These are phyloP conservation scores for Dryas octopetala DNA, from an alignment of 306 rosid genomes.

Conservation along the genomic window DNA sequence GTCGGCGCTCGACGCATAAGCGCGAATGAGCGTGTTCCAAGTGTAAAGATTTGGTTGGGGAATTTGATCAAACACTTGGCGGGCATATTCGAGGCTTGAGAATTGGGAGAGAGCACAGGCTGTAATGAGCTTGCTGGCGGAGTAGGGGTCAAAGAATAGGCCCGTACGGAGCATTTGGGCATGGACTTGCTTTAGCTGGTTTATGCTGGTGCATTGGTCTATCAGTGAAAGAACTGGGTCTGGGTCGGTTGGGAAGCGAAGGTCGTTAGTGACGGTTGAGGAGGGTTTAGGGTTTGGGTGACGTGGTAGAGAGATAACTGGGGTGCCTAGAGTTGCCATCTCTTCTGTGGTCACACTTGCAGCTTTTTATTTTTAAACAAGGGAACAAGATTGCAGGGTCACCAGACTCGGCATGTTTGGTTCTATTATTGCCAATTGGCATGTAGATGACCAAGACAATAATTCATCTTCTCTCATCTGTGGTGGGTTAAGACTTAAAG, in stretches of 20 bases:
- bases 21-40: conserved; percentile 70
- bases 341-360: not conserved
- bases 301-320: conserved; percentile 27
- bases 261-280: conserved; percentile 28
- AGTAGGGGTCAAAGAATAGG: conserved; percentile 43
- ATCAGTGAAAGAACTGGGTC: conserved; percentile 19
- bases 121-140: conserved; percentile 50
- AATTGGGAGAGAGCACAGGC: conserved; percentile 35
- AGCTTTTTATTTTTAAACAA: not conserved
- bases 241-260: conserved; percentile 19
- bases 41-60: conserved; percentile 56
- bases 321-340: conserved; percentile 35
- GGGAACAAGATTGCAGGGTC: no score
- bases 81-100: conserved; percentile 56
- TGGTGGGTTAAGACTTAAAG: no score
- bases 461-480: no score
- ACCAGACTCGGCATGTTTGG: no score
- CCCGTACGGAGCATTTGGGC: conserved; percentile 58
- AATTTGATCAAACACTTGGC: conserved; percentile 55
- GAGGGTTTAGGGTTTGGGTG: conserved; percentile 9
- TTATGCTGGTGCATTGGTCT: conserved; percentile 37
- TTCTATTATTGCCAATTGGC: no score
- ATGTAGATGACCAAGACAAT: no score
- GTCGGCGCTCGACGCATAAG: conserved; percentile 55
- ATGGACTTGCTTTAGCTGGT: conserved; percentile 55